Conservation (phyloP, 139 green algal genomes). For the Asterochloris sp. region DNA sequence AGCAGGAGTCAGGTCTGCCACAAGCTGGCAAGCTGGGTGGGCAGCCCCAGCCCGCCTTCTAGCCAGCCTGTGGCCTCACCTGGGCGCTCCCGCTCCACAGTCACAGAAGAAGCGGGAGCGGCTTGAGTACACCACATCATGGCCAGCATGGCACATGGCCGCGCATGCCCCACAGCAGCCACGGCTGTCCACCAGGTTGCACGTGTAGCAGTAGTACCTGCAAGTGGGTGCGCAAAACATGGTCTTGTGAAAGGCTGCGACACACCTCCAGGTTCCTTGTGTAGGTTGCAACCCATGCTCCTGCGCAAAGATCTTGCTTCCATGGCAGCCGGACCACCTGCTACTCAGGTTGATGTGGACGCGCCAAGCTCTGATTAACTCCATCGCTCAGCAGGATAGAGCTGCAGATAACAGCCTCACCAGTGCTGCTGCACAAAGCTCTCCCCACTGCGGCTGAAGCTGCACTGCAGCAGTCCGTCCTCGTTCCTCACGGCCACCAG, state of each 20-base stretch:
- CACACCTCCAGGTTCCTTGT: background rate
- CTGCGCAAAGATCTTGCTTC: background rate
- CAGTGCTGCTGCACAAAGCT: slow-evolving; percentile 71
- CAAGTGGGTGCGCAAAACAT: background rate
- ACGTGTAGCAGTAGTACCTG: slow-evolving; percentile 66
- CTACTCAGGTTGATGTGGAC: background rate
- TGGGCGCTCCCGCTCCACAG: slow-evolving; percentile 27
- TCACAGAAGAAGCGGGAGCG: slow-evolving; percentile 61
- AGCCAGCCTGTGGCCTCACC: background rate
- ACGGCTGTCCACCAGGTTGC: slow-evolving; percentile 48
- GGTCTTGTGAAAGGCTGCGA: background rate
- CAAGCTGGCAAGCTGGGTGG: no score
- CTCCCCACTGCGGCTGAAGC: slow-evolving; percentile 45
- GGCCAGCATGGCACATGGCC: slow-evolving; percentile 50
- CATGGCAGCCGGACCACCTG: background rate
- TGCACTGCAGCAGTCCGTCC: slow-evolving; percentile 33
- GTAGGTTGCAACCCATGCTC: background rate
- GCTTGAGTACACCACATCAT: slow-evolving; percentile 58
- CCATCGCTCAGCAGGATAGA: background rate
- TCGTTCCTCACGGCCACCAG: background rate
- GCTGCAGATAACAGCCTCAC: slow-evolving; percentile 14
- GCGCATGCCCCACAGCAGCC: slow-evolving; percentile 62
- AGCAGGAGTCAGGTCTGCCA: background rate
- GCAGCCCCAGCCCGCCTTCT: no score
- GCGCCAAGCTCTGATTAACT: background rate